Evolutionary conservation across 768 basidiomycete genomes (phyloP).

Genomic region (Dacryopinax primogenitus): DNA sequence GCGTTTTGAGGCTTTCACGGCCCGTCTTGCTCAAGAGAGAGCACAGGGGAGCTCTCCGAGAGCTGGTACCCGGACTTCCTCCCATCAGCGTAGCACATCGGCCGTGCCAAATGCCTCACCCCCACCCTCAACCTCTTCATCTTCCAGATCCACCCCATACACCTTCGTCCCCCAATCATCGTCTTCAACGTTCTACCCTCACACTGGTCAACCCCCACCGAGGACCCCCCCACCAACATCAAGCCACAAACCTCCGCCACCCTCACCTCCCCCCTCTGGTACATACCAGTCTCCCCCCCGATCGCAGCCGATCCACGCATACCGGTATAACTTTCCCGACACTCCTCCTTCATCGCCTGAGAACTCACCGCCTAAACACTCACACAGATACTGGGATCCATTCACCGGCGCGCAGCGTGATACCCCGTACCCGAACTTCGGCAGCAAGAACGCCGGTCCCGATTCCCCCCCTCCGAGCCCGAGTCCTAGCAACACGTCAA

Average conservation of each 20-base stretch:
- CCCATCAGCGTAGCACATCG: background rate
- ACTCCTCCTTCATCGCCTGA: background rate
- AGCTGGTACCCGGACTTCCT: constrained; percentile 3
- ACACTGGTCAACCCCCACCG: background rate
- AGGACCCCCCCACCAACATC: background rate
- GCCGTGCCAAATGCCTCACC: background rate
- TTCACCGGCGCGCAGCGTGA: background rate
- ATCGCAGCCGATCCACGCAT: background rate
- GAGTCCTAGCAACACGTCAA: background rate
- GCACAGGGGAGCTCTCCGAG: background rate
- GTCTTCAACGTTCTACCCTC: background rate
- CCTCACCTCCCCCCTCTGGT: background rate
- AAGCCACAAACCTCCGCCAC: background rate
- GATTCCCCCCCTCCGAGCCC: background rate
- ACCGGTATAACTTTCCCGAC: background rate
- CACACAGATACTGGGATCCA: background rate
- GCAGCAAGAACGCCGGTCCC: background rate
- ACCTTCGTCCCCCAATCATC: background rate
- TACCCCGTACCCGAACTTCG: background rate
- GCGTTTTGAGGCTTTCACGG: constrained; percentile 1
- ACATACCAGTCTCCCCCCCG: background rate
- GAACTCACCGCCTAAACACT: constrained; percentile 4
- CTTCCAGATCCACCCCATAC: background rate
- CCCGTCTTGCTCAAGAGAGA: constrained; percentile 4
- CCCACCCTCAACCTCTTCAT: background rate